A percentile compares a stretch with the other conserved stretches of the same genome.
Evolutionary conservation across 176 grass and related monocot genomes (phyloP).

Genomic region (Zoysia pacifica): DNA sequence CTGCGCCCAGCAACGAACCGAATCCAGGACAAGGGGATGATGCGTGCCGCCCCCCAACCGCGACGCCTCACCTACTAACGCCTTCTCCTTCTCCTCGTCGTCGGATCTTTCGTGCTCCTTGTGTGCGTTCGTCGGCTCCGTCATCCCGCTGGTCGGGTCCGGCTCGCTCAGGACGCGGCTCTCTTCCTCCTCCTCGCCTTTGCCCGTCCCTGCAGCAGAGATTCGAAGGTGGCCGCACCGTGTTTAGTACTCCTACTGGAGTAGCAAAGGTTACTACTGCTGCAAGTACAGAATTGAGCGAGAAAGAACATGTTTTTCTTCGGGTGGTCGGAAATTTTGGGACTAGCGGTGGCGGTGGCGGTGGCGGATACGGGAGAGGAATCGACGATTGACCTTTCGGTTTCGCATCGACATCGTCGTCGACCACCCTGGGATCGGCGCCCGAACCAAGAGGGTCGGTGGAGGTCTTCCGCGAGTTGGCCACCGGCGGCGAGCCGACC

Average conservation of each 20-base stretch:
- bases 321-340: background rate
- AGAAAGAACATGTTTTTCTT: background rate
- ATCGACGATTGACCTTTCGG: conserved; percentile 34
- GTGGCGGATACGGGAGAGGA: background rate
- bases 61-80: conserved; percentile 45
- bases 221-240: background rate
- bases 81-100: background rate
- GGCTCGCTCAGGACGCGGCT: conserved; percentile 49
- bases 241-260: background rate
- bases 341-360: no score
- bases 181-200: conserved; percentile 40
- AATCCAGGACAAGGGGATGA: background rate
- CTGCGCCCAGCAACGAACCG: background rate
- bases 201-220: conserved; percentile 14
- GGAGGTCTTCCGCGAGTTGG: conserved; percentile 1
- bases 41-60: conserved; percentile 16
- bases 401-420: conserved; percentile 44
- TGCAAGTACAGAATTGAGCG: background rate
- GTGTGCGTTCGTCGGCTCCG: background rate
- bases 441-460: conserved; percentile 42
- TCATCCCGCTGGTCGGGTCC: conserved; percentile 53
- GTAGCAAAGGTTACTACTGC: background rate
- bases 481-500: conserved; percentile 20
- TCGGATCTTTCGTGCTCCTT: conserved; percentile 31
- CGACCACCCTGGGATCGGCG: conserved; percentile 51